Evolutionary conservation across 2,329 filamentous ascomycete genomes (phyloP).

Genomic region (Dothistroma pini): DNA sequence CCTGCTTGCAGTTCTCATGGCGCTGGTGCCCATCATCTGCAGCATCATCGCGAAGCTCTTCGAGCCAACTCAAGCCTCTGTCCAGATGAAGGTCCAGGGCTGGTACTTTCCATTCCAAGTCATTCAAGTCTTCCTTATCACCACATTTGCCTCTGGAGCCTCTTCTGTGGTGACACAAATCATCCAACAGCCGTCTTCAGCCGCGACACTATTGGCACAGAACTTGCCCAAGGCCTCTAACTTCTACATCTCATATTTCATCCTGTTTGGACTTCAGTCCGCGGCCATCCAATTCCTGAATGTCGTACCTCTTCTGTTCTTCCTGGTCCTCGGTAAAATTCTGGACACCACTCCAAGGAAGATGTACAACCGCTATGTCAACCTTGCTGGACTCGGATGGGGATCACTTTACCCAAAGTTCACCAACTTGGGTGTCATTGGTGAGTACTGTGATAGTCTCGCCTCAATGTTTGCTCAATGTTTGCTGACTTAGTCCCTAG

Average conservation of each 20-base stretch:
- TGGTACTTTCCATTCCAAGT: slow-evolving; percentile 40
- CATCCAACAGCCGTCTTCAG: slow-evolving; percentile 29
- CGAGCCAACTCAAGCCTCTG: slow-evolving; percentile 37
- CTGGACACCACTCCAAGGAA: slow-evolving; percentile 43
- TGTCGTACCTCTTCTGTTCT: slow-evolving; percentile 29
- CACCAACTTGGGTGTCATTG: slow-evolving; percentile 40
- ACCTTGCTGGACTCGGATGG: slow-evolving; percentile 40
- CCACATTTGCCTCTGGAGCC: slow-evolving; percentile 35
- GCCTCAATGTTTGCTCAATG: no score
- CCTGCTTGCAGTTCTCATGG: slow-evolving; percentile 43
- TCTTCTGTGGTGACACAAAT: slow-evolving; percentile 31
- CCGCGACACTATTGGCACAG: slow-evolving; percentile 30
- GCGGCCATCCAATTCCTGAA: slow-evolving; percentile 30
- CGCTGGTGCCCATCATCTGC: slow-evolving; percentile 44
- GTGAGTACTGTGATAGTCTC: slow-evolving; percentile 17
- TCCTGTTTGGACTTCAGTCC: slow-evolving; percentile 33
- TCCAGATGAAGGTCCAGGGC: slow-evolving; percentile 37
- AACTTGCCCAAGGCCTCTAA: slow-evolving; percentile 37
- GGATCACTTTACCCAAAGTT: slow-evolving; percentile 43
- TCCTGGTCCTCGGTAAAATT: slow-evolving; percentile 30
- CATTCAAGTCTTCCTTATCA: slow-evolving; percentile 39
- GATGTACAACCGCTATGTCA: slow-evolving; percentile 43
- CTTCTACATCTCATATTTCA: slow-evolving; percentile 39
- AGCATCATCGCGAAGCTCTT: slow-evolving; percentile 26
- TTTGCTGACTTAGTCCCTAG: slow-evolving; percentile 12